Base-by-base conservation (phyloP, 208 protist species). In the Tritrichomonas musculus region DNA sequence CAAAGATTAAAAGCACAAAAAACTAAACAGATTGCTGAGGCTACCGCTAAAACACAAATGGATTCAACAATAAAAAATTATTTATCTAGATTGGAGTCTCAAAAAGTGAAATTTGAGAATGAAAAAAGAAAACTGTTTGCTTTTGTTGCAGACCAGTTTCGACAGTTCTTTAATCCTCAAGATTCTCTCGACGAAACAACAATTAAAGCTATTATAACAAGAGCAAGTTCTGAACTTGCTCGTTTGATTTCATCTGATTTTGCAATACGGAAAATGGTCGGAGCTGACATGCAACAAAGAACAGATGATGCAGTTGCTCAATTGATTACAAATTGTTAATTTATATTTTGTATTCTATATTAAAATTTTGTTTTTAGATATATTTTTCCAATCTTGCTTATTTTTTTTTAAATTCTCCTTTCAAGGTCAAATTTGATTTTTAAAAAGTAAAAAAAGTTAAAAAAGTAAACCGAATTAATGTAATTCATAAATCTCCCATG, bases 241-340 rank as follows among this genome's bases (percentile, higher is more conserved):
- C 5, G 47, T 17, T 50, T 57, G 1, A 39, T 8, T 0, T 44
- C 33, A 47, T 53, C 77, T 33, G 77, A 88, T 57, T 14, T 27
- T 5, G 77, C 77, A 88, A 88, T 88, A 14, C 0, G 77, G 17
- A 57, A 47, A 88, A 88, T 88, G 77, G 47, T 88, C 39, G 39
- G 47, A 14, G 77, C 47, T 20, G 47, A 20, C 39, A 2, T 27
- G 33, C 0, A 39, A 20, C 77, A 88, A 39, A 60, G 3, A 8
- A 88, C 77, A 60, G 77, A 88, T 57, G 77, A 88, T 39, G 77
- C 77, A 20, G 77, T 88, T n/a, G 77, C 77, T 20, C 33, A 50
- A 41, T 0, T 82, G 3, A 53, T 82, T 8, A 82, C 41, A 39
- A 41, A 82, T 30, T 39, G 41, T 39, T 82, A 82, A 82, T 77